phyloP scores from a whole-genome alignment of 352 stramenopile genomes.

The Globisporangium echinulatum region DNA sequence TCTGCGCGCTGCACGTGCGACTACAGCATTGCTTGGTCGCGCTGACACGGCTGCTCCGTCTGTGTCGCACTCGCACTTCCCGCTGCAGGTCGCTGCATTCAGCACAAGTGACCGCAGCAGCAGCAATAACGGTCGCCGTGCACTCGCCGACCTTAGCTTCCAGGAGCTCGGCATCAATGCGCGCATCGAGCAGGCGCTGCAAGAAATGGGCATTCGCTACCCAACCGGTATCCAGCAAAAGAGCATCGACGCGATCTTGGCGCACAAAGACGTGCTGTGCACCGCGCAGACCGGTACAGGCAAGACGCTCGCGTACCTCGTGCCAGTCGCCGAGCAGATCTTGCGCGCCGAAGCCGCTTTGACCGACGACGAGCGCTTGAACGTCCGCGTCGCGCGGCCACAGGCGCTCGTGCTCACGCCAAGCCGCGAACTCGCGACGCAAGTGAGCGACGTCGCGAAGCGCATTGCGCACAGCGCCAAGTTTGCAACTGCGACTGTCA shows the following conservation, averaged over 20 bases:
- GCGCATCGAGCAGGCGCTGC: conserved; percentile 30
- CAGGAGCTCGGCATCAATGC: conserved; percentile 31
- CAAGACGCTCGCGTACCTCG: conserved; percentile 64
- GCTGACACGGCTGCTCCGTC: no score
- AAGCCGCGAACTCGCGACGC: conserved; percentile 60
- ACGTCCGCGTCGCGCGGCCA: conserved; percentile 26
- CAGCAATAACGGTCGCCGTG: background rate
- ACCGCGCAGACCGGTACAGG: conserved; percentile 58
- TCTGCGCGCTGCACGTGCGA: background rate
- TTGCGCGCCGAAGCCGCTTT: conserved; percentile 27
- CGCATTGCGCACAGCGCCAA: conserved; percentile 58
- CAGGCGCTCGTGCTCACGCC: conserved; percentile 53
- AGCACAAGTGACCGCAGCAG: no score
- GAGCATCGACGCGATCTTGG: conserved; percentile 39
- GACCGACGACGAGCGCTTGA: conserved; percentile 14
- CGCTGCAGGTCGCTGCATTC: no score
- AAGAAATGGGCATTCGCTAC: conserved; percentile 37
- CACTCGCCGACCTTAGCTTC: conserved; percentile 16
- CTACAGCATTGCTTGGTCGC: background rate
- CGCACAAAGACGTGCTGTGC: conserved; percentile 36
- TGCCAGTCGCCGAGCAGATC: conserved; percentile 48
- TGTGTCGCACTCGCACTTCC: no score
- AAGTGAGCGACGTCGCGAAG: conserved; percentile 65
- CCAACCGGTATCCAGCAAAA: conserved; percentile 55
- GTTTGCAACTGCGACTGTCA: conserved; percentile 60